phyloP scores from a whole-genome alignment of 2,329 filamentous ascomycete genomes.

The Pseudocercospora crystallina region DNA sequence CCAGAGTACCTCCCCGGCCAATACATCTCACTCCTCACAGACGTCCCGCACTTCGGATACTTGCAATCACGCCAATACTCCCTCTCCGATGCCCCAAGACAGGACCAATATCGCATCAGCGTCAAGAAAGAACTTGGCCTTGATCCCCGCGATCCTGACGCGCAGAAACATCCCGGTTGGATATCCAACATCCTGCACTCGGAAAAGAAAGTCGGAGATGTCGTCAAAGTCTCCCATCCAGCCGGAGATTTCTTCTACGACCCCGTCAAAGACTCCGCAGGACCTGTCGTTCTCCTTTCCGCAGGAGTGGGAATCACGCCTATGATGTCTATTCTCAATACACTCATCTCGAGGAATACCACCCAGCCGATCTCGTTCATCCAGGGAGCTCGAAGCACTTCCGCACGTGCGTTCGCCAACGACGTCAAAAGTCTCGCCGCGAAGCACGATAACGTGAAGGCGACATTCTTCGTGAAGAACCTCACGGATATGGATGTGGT shows the following conservation, averaged over 20 bases:
- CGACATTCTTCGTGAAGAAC: slow-evolving; percentile 59
- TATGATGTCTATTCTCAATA: slow-evolving; percentile 64
- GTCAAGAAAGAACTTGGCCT: slow-evolving; percentile 66
- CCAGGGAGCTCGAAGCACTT: slow-evolving; percentile 57
- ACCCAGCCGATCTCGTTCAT: slow-evolving; percentile 60
- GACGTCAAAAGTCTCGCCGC: slow-evolving; percentile 49
- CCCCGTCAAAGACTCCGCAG: slow-evolving; percentile 42
- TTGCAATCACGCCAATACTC: slow-evolving; percentile 71
- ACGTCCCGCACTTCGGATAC: slow-evolving; percentile 60
- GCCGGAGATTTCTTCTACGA: slow-evolving; percentile 61
- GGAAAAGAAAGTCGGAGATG: slow-evolving; percentile 59
- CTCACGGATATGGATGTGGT: slow-evolving; percentile 47
- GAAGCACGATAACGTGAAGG: slow-evolving; percentile 49
- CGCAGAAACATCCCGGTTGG: slow-evolving; percentile 58
- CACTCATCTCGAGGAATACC: slow-evolving; percentile 40
- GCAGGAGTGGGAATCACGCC: slow-evolving; percentile 69
- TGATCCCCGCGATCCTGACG: slow-evolving; percentile 45
- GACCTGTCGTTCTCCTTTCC: slow-evolving; percentile 65
- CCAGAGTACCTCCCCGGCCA: slow-evolving; percentile 68
- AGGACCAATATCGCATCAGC: slow-evolving; percentile 67
- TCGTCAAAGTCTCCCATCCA: slow-evolving; percentile 66
- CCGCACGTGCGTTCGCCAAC: slow-evolving; percentile 56
- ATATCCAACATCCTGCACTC: slow-evolving; percentile 71
- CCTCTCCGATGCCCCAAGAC: slow-evolving; percentile 63
- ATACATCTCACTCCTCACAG: slow-evolving; percentile 65